Evolutionary conservation across 257 asterid species (phyloP).

Genomic region (Anisodus acutangulus): DNA sequence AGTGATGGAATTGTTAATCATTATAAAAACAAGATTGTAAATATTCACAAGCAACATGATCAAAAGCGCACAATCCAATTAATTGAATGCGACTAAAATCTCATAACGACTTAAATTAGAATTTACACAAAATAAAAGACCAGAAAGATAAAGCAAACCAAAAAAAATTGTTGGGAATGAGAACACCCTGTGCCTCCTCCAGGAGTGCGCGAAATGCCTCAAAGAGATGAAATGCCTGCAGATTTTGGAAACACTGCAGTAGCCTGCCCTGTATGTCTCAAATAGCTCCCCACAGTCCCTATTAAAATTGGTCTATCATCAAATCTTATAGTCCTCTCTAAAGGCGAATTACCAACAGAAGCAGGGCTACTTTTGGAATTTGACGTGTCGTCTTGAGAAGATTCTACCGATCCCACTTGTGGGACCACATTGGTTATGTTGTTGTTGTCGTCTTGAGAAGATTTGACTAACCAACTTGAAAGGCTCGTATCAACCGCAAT

Average conservation of each 20-base stretch:
- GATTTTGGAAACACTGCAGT: background rate
- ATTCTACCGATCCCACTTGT: too few relatives aligned
- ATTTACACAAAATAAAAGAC: too few relatives aligned
- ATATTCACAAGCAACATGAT: too few relatives aligned
- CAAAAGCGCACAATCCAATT: too few relatives aligned
- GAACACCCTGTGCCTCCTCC: background rate
- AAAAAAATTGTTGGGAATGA: background rate
- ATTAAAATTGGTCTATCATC: constrained; percentile 44
- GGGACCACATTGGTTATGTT: too few relatives aligned
- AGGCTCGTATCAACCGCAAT: constrained; percentile 63
- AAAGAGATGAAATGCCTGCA: constrained; percentile 25
- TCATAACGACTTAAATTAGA: too few relatives aligned
- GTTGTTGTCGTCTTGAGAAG: constrained; percentile 32
- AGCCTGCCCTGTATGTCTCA: constrained; percentile 46
- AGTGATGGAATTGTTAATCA: too few relatives aligned
- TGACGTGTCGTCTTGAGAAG: constrained; percentile 28
- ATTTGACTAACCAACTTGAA: constrained; percentile 67
- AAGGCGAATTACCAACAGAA: constrained; percentile 46
- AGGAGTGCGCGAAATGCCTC: background rate
- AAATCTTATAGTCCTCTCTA: constrained; percentile 43
- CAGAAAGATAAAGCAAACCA: background rate
- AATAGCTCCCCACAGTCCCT: constrained; percentile 61
- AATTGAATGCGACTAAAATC: too few relatives aligned
- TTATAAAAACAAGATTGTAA: too few relatives aligned
- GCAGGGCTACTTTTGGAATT: constrained; percentile 30